phyloP scores from a whole-genome alignment of 2,329 filamentous ascomycete species.

The Cladosporium sp. region DNA sequence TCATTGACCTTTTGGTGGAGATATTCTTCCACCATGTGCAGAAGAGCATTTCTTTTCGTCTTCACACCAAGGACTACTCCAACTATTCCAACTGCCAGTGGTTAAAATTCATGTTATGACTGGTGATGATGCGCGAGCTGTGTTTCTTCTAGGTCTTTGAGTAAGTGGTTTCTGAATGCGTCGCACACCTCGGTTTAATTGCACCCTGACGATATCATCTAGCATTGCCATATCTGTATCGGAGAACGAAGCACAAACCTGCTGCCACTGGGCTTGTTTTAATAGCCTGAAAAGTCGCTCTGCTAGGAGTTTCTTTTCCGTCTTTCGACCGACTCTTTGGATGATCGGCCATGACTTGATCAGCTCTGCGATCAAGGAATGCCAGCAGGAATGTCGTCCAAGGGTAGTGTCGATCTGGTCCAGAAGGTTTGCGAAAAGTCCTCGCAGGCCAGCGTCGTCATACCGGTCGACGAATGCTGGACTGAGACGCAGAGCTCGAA shows the following conservation, averaged over 20 bases:
- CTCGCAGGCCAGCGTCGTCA: constrained; percentile 11
- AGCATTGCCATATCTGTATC: constrained; percentile 11
- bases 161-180: constrained; percentile 1
- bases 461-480: constrained; percentile 7
- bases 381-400: constrained; percentile 11
- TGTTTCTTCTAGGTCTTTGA: constrained; percentile 3
- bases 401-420: constrained; percentile 11
- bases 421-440: constrained; percentile 12
- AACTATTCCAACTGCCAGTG: constrained; percentile 1
- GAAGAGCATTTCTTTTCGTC: constrained; percentile 1
- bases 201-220: constrained; percentile 6
- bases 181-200: constrained; percentile 4
- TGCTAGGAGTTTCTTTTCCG: constrained; percentile 13
- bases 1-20: constrained; percentile 8
- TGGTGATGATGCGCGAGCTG: not conserved
- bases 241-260: constrained; percentile 8
- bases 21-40: constrained; percentile 4
- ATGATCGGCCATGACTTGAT: constrained; percentile 10
- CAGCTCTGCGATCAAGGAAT: constrained; percentile 9
- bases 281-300: constrained; percentile 11
- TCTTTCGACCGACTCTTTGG: constrained; percentile 8
- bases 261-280: constrained; percentile 7
- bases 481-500: constrained; percentile 12
- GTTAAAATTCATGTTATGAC: not conserved
- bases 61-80: constrained; percentile 1